Percentiles rank a stretch among this genome's conserved stretches.
These are phyloP conservation scores for Talaromyces pinophilus DNA, from an alignment of 2,329 filamentous ascomycete genomes.

Conservation along the genomic window DNA sequence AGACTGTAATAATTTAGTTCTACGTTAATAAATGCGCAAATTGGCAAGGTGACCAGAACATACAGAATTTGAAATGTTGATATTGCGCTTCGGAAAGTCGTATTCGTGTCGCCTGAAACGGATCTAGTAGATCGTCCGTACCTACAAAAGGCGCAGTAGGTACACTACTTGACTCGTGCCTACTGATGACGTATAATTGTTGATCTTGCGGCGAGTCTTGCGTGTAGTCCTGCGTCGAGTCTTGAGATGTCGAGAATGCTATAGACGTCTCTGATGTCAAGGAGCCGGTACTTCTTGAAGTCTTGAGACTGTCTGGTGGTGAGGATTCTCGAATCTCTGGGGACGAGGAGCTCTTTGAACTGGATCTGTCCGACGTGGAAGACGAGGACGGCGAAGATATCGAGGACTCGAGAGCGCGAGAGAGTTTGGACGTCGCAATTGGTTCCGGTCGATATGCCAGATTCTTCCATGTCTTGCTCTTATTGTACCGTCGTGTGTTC, in stretches of 20 bases:
- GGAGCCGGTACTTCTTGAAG: not conserved
- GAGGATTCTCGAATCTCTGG: constrained; percentile 16
- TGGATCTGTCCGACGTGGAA: constrained; percentile 1
- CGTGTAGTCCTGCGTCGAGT: not conserved
- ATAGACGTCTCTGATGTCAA: not conserved
- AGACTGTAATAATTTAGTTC: constrained; percentile 29
- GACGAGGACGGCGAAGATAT: constrained; percentile 15
- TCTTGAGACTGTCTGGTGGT: not conserved
- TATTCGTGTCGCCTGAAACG: constrained; percentile 40
- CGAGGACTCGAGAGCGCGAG: constrained; percentile 3
- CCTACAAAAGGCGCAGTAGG: constrained; percentile 34
- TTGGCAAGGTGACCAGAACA: constrained; percentile 21
- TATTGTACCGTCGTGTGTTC: constrained; percentile 41
- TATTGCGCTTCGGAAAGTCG: constrained; percentile 41
- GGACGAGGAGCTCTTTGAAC: constrained; percentile 21
- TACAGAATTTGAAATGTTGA: constrained; percentile 41
- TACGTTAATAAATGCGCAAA: not conserved
- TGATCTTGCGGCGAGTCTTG: constrained; percentile 1
- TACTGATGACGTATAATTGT: not conserved
- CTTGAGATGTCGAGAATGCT: not conserved
- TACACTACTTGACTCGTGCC: not conserved
- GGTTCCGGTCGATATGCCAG: constrained; percentile 37
- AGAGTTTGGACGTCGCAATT: constrained; percentile 24
- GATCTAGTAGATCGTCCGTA: constrained; percentile 36
- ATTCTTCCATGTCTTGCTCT: constrained; percentile 42